phyloP scores from a whole-genome alignment of 768 basidiomycete genomes.

The Leccinum pellstonianum region DNA sequence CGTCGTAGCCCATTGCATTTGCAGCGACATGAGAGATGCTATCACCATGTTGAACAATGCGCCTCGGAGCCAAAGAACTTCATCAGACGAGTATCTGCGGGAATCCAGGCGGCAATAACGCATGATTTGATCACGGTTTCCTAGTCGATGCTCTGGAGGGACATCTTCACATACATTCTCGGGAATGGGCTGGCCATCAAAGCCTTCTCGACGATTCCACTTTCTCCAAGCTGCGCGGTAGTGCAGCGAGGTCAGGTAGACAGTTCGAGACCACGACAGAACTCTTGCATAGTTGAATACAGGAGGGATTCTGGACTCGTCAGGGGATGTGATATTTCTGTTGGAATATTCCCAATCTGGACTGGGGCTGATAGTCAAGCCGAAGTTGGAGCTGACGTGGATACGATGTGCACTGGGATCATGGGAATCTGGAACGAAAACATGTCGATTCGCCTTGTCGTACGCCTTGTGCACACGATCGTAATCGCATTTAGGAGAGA shows the following conservation, averaged over 20 bases:
- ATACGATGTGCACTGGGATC: neutral
- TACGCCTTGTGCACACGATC: constrained; percentile 26
- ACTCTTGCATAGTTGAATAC: constrained; percentile 27
- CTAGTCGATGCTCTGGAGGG: constrained; percentile 16
- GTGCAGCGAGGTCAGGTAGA: constrained; percentile 14
- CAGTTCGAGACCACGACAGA: constrained; percentile 23
- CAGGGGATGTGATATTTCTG: constrained; percentile 13
- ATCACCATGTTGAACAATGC: constrained; percentile 25
- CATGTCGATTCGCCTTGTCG: constrained; percentile 11
- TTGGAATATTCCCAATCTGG: neutral
- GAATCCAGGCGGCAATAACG: constrained; percentile 12
- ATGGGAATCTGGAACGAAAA: neutral
- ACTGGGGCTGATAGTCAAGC: constrained; percentile 16
- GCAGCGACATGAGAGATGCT: constrained; percentile 30
- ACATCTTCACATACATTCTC: neutral
- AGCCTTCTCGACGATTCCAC: neutral
- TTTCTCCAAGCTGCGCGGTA: constrained; percentile 20
- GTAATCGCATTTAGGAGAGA: constrained; percentile 41
- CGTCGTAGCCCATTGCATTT: constrained; percentile 36
- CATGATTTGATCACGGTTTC: constrained; percentile 18
- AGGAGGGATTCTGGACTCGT: constrained; percentile 12
- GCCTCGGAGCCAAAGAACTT: constrained; percentile 22
- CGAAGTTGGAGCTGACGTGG: constrained; percentile 8
- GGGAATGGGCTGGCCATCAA: neutral
- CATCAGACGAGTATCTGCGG: neutral